A percentile compares a stretch with the other conserved stretches of the same genome.
Evolutionary conservation across 148 eudicot genomes (phyloP).

Genomic region (Heliamphora exappendiculata): DNA sequence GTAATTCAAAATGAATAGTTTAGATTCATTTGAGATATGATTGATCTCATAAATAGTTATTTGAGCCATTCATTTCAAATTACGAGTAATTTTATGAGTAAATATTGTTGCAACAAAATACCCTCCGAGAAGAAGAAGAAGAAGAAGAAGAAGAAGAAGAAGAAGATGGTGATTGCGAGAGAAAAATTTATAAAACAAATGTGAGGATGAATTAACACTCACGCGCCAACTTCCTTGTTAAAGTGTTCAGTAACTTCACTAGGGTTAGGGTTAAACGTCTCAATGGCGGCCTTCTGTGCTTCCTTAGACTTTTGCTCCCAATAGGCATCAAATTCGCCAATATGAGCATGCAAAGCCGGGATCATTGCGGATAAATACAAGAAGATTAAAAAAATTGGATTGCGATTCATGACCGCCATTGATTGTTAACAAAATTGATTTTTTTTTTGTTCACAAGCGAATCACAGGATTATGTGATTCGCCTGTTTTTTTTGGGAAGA

Average conservation of each 20-base stretch:
- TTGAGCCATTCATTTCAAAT: too few species aligned
- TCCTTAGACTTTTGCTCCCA: conserved; percentile 35
- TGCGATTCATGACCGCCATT: conserved; percentile 1
- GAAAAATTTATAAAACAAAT: not conserved
- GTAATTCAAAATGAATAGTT: too few species aligned
- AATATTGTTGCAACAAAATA: too few species aligned
- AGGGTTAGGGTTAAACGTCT: conserved; percentile 41
- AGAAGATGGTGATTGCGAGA: too few species aligned
- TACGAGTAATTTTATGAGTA: not conserved
- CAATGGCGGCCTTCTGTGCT: conserved; percentile 23
- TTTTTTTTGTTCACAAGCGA: conserved; percentile 8
- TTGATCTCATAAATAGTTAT: too few species aligned
- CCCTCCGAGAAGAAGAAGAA: not conserved
- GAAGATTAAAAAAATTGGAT: conserved; percentile 5
- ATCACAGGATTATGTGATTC: conserved; percentile 5
- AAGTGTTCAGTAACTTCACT: conserved; percentile 30
- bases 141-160: too few species aligned
- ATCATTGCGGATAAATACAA: conserved; percentile 1
- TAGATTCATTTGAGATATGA: too few species aligned
- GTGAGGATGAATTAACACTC: conserved; percentile 17
- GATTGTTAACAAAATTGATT: not conserved
- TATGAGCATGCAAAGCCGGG: conserved; percentile 10
- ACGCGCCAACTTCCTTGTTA: conserved; percentile 37
- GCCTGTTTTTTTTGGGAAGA: not conserved
- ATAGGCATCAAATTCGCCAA: conserved; percentile 19